Evolutionary conservation across 148 eudicot genomes (phyloP).

Genomic region (Cornus controversa): DNA sequence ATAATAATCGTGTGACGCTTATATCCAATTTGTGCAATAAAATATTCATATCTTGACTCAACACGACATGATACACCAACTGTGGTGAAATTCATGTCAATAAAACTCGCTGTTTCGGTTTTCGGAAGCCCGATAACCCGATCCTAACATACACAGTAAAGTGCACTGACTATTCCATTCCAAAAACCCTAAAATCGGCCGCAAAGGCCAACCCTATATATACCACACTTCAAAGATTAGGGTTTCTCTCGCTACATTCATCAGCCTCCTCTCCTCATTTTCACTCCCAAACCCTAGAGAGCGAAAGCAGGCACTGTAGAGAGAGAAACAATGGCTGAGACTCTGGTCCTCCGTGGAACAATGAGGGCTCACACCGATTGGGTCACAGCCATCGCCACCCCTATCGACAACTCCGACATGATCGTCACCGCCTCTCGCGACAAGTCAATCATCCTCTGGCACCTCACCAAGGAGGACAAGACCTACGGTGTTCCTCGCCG

Average conservation of each 20-base stretch:
- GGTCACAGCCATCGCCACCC: constrained; percentile 62
- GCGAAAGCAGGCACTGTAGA: background rate
- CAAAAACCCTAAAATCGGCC: background rate
- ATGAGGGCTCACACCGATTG: constrained; percentile 65
- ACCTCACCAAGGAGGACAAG: constrained; percentile 43
- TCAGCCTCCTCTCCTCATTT: too few relatives aligned
- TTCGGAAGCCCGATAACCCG: background rate
- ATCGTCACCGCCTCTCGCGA: constrained; percentile 54
- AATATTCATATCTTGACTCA: too few relatives aligned
- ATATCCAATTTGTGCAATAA: too few relatives aligned
- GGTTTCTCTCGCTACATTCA: background rate
- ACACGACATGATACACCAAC: too few relatives aligned
- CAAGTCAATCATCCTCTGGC: constrained; percentile 53
- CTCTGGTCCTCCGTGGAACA: constrained; percentile 41
- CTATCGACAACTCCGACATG: constrained; percentile 59
- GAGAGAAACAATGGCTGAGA: constrained; percentile 34
- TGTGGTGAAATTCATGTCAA: too few relatives aligned
- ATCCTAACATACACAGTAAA: background rate
- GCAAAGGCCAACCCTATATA: background rate
- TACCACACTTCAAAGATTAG: background rate
- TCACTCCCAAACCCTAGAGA: background rate
- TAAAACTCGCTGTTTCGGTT: too few relatives aligned
- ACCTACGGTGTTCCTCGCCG: constrained; percentile 62
- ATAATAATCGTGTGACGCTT: too few relatives aligned
- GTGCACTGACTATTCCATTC: background rate